Conservation (phyloP, 2,329 filamentous ascomycete genomes). For the Erysiphe pulchra region DNA sequence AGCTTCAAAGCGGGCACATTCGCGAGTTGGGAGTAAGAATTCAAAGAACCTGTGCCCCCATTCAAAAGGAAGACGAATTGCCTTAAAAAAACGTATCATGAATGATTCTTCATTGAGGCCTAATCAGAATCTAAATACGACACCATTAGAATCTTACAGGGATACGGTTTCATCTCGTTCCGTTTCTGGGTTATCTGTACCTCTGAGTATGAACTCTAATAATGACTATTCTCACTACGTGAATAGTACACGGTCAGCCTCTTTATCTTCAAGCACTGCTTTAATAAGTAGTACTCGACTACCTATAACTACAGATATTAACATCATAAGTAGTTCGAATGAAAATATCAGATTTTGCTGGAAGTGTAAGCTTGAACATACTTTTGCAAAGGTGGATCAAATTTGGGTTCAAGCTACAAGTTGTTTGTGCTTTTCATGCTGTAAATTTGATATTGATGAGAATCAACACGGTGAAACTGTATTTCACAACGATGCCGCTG, state of each 20-base stretch:
- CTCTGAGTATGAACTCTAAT: not conserved
- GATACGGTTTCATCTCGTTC: not conserved
- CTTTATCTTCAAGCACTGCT: constrained; percentile 3
- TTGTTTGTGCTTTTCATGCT: constrained; percentile 8
- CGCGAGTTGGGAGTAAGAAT: not conserved
- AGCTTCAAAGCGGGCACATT: no score
- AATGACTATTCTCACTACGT: not conserved
- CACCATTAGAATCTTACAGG: not conserved
- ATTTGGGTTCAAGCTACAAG: constrained; percentile 5
- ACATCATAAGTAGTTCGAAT: not conserved
- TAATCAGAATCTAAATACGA: not conserved
- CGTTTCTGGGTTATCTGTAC: not conserved
- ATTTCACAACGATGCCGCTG: no score
- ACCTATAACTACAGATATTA: not conserved
- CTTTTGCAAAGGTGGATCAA: constrained; percentile 6
- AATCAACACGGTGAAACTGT: no score
- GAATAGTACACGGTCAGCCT: not conserved
- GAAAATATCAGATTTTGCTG: constrained; percentile 6
- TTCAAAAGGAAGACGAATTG: not conserved
- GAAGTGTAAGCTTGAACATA: constrained; percentile 8
- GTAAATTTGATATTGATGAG: constrained; percentile 5
- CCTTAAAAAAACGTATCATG: not conserved
- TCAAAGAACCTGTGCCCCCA: not conserved
- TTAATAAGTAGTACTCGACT: not conserved
- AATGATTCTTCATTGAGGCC: not conserved